Conservation (phyloP, 2,329 filamentous ascomycete species). For the Penicillium corylophilum region DNA sequence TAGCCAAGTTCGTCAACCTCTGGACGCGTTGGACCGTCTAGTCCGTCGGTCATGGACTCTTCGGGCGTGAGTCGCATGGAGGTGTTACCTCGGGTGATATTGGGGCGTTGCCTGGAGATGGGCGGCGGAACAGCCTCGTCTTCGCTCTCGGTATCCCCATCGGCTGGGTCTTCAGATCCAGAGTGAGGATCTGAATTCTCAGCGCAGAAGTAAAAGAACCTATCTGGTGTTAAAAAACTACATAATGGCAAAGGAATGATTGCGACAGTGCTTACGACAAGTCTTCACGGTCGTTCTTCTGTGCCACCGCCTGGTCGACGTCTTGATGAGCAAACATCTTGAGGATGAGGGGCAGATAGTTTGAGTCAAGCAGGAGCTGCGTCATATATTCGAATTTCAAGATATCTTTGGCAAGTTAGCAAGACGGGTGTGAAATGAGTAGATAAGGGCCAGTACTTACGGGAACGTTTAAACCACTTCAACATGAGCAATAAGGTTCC, state of each 20-base stretch:
- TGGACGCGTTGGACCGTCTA: slow-evolving; percentile 40
- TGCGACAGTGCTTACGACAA: slow-evolving; percentile 60
- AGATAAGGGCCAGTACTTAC: slow-evolving; percentile 54
- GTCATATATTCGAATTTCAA: slow-evolving; percentile 95
- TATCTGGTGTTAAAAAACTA: slow-evolving; percentile 36
- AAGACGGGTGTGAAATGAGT: neutral
- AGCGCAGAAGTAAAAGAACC: slow-evolving; percentile 91
- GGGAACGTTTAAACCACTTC: slow-evolving; percentile 95
- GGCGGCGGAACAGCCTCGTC: slow-evolving; percentile 81
- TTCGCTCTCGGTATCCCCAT: slow-evolving; percentile 50
- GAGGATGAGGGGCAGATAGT: slow-evolving; percentile 86
- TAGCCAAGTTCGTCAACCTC: slow-evolving; percentile 86
- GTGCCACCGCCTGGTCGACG: slow-evolving; percentile 84
- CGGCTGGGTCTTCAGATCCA: slow-evolving; percentile 33
- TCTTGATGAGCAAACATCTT: slow-evolving; percentile 96
- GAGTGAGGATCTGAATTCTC: slow-evolving; percentile 62
- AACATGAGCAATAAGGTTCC: slow-evolving; percentile 81
- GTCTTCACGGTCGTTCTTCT: slow-evolving; percentile 77
- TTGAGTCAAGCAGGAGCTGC: slow-evolving; percentile 88
- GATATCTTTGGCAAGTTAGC: slow-evolving; percentile 61
- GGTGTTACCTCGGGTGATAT: slow-evolving; percentile 27
- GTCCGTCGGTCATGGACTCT: slow-evolving; percentile 22
- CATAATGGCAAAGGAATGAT: too few species aligned
- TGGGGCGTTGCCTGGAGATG: slow-evolving; percentile 60
- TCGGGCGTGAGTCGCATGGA: slow-evolving; percentile 29